Percentiles rank a stretch among this genome's conserved stretches.
These are phyloP conservation scores for Antitrichia curtipendula DNA, from an alignment of 225 moss, liverwort and hornwort species.

Conservation along the genomic window DNA sequence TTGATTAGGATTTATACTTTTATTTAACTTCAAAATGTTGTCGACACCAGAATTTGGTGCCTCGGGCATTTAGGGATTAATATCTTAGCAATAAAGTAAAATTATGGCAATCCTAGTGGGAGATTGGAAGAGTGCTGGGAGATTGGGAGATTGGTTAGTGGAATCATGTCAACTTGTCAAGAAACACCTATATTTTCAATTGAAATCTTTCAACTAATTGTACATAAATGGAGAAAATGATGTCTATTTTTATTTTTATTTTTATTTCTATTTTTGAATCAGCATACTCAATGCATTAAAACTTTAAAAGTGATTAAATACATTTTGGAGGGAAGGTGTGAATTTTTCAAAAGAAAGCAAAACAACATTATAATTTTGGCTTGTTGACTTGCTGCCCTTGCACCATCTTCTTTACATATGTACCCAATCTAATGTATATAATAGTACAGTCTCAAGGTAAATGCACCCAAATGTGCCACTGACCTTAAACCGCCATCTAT, in stretches of 20 bases:
- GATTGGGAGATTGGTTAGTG: too few relatives aligned
- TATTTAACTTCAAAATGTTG: too few relatives aligned
- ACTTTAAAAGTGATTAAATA: not conserved
- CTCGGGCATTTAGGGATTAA: too few relatives aligned
- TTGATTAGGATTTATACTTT: too few relatives aligned
- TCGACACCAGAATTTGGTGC: too few relatives aligned
- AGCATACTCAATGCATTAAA: not conserved
- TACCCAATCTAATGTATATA: not conserved
- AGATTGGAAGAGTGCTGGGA: too few relatives aligned
- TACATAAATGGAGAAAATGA: not conserved
- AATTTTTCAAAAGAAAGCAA: not conserved
- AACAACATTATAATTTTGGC: not conserved
- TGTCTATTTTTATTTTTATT: not conserved
- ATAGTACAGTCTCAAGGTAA: fast-evolving
- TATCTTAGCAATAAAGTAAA: not conserved
- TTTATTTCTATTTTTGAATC: too few relatives aligned
- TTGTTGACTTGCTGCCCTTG: fast-evolving
- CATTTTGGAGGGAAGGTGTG: fast-evolving
- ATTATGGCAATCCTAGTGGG: not conserved
- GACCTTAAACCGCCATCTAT: too few relatives aligned
- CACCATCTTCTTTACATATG: not conserved
- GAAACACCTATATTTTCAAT: not conserved
- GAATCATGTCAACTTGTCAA: not conserved
- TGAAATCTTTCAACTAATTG: not conserved
- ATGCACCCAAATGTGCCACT: too few relatives aligned